Conservation (phyloP, 176 grass and related monocot genomes). For the Pontederia crassipes region DNA sequence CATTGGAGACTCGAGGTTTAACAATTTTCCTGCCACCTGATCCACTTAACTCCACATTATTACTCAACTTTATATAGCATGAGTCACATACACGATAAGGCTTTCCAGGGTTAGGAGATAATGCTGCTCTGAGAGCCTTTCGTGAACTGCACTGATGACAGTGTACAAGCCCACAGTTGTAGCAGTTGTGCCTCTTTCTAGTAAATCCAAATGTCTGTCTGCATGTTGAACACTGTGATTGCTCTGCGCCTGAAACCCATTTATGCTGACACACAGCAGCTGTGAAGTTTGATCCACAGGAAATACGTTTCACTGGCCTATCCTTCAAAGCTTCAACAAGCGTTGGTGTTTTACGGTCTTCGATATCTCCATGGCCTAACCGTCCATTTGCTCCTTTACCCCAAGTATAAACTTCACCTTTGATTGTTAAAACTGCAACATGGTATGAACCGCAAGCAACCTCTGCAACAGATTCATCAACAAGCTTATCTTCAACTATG, state of each 20-base stretch:
- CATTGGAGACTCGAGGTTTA: conserved; percentile 8
- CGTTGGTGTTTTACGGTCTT: conserved; percentile 64
- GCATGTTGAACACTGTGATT: conserved; percentile 80
- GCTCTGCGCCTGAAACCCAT: conserved; percentile 84
- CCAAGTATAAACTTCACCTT: conserved; percentile 94
- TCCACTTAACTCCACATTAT: conserved; percentile 57
- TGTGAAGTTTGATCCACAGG: conserved; percentile 89
- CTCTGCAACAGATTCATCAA: conserved; percentile 59
- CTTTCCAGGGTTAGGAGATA: conserved; percentile 90
- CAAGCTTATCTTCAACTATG: conserved; percentile 65
- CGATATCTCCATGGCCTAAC: conserved; percentile 69
- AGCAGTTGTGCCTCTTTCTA: conserved; percentile 93
- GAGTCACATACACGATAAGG: conserved; percentile 92
- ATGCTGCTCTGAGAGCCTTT: conserved; percentile 72
- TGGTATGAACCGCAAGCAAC: conserved; percentile 94
- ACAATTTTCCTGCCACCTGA: conserved; percentile 28
- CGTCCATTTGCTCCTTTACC: conserved; percentile 93
- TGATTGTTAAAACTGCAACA: conserved; percentile 66
- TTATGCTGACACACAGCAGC: conserved; percentile 88
- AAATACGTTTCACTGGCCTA: conserved; percentile 66
- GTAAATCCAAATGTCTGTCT: conserved; percentile 97
- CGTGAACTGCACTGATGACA: conserved; percentile 91
- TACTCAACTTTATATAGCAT: conserved; percentile 78
- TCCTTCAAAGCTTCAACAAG: conserved; percentile 89
- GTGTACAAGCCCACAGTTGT: conserved; percentile 91